Evolutionary conservation across 1,284 basidiomycete species (phyloP).

Genomic region (Moesziomyces antarcticus): DNA sequence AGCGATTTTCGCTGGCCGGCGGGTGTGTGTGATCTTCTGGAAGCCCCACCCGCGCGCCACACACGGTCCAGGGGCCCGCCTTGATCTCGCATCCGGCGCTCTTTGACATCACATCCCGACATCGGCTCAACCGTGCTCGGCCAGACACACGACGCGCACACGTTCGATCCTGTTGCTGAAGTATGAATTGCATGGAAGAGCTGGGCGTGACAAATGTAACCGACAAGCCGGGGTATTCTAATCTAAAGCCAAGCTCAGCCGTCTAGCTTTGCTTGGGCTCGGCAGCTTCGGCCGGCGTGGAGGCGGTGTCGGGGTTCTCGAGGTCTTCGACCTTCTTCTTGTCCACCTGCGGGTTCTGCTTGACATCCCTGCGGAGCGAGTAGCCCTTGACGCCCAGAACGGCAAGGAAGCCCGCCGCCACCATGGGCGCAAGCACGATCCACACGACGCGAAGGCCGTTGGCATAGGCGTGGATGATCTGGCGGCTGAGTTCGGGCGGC

Average conservation of each 20-base stretch:
- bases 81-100: not conserved
- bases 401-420: slow-evolving; percentile 60
- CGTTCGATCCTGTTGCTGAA: not conserved
- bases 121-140: not conserved
- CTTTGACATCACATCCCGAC: not conserved
- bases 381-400: slow-evolving; percentile 55
- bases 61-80: not conserved
- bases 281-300: slow-evolving; percentile 1
- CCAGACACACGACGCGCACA: too few species aligned
- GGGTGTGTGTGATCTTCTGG: too few species aligned
- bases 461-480: slow-evolving; percentile 78
- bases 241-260: not conserved
- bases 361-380: slow-evolving; percentile 33
- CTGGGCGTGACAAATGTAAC: too few species aligned
- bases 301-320: slow-evolving; percentile 12
- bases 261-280: slow-evolving; percentile 2
- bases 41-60: not conserved
- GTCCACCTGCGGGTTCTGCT: slow-evolving; percentile 18
- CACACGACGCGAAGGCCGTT: slow-evolving; percentile 78
- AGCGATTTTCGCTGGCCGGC: not conserved
- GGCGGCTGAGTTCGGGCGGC: slow-evolving; percentile 66
- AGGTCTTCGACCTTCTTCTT: slow-evolving; percentile 21
- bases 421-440: slow-evolving; percentile 72
- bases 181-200: not conserved
- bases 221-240: not conserved